Evolutionary conservation across 1,284 basidiomycete species (phyloP), one percentile per base, ranked within the genome.

Genomic region (Laetiporus sulphureus): DNA sequence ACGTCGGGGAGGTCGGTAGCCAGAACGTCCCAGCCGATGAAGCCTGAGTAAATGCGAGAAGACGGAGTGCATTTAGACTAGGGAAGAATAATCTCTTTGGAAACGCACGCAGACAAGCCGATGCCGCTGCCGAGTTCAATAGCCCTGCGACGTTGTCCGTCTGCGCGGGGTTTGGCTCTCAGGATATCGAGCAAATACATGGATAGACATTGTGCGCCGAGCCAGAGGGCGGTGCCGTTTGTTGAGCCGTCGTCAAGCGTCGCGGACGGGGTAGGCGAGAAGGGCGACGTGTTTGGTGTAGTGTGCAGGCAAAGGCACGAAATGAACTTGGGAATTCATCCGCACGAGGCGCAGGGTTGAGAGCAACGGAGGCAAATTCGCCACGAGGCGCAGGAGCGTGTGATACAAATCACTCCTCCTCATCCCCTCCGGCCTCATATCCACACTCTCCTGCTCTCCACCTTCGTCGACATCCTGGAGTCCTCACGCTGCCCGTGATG

Each of bases 171-270:
- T 38, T 51, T 54, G 42, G 37, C 51, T 37, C 48, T 56, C 50
- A 50, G 53, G 43, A 59, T 49, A 27, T 64, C 57, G 15, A 68
- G 61, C n/a, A 90, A 69, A 56, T 79, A 88, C 36, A 71, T 58
- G 6, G 83, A 72, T 27, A 91, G 72, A 52, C 83, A 74, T 61
- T 92, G 90, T 0, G 77, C 84, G 31, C 81, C 80, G 42, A 91
- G 78, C 91, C 91, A 94, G 42, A 94, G 75, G 2, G 87, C 80
- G n/a, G 88, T 90, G 15, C 91, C 91, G 48, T 88, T 91, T 31
- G 82, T 77, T 7, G 61, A 56, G 19, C 79, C 77, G 54, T 82
- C 69, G 60, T 78, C 67, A 44, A 60, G 66, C 63, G 20, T 59
- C 43, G 32, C 54, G 60, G 49, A 79, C 75, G 18, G 71, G 64